A percentile compares a stretch with the other conserved stretches of the same genome.
Conservation (phyloP, 148 eudicot species). For the Salicornia ramosissima region DNA sequence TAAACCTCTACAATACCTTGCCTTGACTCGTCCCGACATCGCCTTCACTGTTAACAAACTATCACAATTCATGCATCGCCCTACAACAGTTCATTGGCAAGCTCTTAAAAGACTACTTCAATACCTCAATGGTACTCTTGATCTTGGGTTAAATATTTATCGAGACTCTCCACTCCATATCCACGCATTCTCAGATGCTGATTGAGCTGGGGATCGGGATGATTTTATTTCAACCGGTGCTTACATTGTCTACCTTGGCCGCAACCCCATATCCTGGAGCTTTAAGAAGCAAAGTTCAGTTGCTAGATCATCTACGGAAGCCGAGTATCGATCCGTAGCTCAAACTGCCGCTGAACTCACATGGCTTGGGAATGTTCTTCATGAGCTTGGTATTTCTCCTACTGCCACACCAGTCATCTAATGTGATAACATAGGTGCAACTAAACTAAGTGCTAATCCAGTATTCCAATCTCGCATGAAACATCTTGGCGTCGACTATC, state of each 20-base stretch:
- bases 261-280: not conserved
- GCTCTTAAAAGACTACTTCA: not conserved
- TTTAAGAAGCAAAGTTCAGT: not conserved
- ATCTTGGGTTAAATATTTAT: not conserved
- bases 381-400: not conserved
- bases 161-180: not conserved
- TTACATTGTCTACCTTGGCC: not conserved
- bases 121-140: not conserved
- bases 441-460: not conserved
- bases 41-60: not conserved
- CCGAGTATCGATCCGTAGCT: not conserved
- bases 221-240: not conserved
- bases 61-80: not conserved
- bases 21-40: not conserved
- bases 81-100: not conserved
- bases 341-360: not conserved
- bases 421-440: not conserved
- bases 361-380: not conserved
- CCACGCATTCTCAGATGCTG: not conserved
- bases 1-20: not conserved
- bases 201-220: not conserved
- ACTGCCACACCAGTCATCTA: not conserved
- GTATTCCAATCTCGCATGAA: slow-evolving; percentile 10
- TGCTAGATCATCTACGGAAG: not conserved
- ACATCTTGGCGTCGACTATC: not conserved